These are phyloP conservation scores for Thecaphora thlaspeos DNA, from an alignment of 1,284 basidiomycete genomes.

Conservation along the genomic window DNA sequence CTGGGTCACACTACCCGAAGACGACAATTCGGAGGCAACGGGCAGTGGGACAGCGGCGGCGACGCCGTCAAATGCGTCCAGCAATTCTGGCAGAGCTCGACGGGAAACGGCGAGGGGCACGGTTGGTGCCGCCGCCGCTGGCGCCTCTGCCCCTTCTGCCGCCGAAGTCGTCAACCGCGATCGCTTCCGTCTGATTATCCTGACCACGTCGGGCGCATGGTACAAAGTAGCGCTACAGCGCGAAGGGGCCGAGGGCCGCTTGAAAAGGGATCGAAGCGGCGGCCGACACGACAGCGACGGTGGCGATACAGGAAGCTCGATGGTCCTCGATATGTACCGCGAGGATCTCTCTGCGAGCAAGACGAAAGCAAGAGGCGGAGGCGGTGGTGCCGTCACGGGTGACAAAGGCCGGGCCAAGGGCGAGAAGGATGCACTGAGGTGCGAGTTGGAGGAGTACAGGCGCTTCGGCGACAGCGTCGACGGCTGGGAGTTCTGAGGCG, in stretches of 20 bases:
- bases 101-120: no score
- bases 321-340: conserved; percentile 44
- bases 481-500: conserved; percentile 3
- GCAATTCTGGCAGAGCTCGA: no score
- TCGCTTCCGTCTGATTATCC: conserved; percentile 29
- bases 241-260: not conserved
- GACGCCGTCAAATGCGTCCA: no score
- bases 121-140: no score
- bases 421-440: not conserved
- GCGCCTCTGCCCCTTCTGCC: not conserved
- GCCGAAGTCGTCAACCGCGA: not conserved
- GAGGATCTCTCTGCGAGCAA: conserved; percentile 1
- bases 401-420: not conserved
- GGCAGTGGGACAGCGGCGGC: not conserved
- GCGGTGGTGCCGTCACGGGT: not conserved
- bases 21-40: not conserved
- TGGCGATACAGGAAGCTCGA: no score
- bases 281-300: no score
- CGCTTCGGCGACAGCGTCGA: conserved; percentile 2
- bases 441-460: conserved; percentile 3
- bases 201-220: conserved; percentile 48
- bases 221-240: conserved; percentile 38
- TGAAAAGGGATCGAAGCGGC: no score
- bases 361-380: not conserved
- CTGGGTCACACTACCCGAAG: conserved; percentile 26